Base-by-base conservation (phyloP, 805 yeast species). In the Candida hispaniensis region DNA sequence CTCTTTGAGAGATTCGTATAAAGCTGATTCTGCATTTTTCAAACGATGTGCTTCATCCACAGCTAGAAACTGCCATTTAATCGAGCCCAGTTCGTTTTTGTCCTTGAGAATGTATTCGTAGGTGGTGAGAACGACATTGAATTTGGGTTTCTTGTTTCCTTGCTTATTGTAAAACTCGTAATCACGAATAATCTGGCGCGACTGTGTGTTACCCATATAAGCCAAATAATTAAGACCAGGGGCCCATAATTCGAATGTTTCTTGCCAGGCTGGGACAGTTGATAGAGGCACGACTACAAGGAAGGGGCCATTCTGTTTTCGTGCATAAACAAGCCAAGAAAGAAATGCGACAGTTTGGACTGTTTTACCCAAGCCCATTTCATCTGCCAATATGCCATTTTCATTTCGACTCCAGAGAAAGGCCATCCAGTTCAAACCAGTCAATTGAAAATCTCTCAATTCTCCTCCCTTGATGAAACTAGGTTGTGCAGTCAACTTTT, bases 371-470 rank as follows among this genome's bases (percentile, higher is more conserved):
- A 91, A 67, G 38, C 98, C 98, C 98, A 91, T 91, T 58, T 91
- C 98, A 63, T 91, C 98, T 4, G 98, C 98, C 25, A 91, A 63
- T 33, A 91, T 91, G 39, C 98, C 97, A 56, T 91, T 91, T 60
- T 91, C 96, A 57, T 88, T 82, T 50, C 96, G 72, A 4, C 94
- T 82, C 98, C 98, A 91, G 42, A 91, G 63, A 55, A 88, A 91
- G 0, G 98, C 98, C 98, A 91, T 91, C 99, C 99, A 91, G 58
- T 91, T 91, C 43, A 91, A 69, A 39, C 99, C 99, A 0, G 98
- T 91, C 55, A 91, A 68, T 63, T 91, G 99, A 70, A 91, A 91
- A 61, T 91, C 98, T 55, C 98, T 73, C 44, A 91, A 67, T 55
- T 79, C 91, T 33, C 96, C 95, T 50, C 79, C 76, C 54, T 85